Base-by-base conservation (phyloP, 2,329 filamentous ascomycete species). In the Alternaria triticina region DNA sequence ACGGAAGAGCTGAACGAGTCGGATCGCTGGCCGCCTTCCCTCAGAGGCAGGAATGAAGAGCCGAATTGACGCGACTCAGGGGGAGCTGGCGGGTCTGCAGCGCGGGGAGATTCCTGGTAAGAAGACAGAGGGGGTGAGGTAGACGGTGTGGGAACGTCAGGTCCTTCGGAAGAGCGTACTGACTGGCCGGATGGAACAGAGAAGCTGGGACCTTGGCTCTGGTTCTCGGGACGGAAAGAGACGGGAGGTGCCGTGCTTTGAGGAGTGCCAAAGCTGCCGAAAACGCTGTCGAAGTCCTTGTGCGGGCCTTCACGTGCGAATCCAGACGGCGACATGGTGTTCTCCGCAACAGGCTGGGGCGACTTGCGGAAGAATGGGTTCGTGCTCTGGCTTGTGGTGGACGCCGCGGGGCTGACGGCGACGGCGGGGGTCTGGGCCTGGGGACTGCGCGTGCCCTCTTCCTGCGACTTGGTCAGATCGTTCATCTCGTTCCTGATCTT, bases 321-420 rank as follows among this genome's bases (percentile, higher is more conserved):
- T 3, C 85, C 82, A 47, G 84, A 83, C 25, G 82, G 83, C 17
- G 85, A 83, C 72, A 84, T 82, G 45, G 84, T 82, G 40, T 82
- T 83, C 8, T 87, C 85, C 40, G 83, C 80, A 8, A 80, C 75
- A 25, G 80, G 82, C 11, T 82, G 83, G n/a, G 83, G 81, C 7
- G 84, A 82, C 61, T 85, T 86, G 74, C 93, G 90, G 84, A 97
- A 97, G 85, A 99, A 99, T 1, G 96, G 96, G 77, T 99, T 99
- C 74, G 94, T 97, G 71, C 87, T 92, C 68, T 83, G 84, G 77
- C 90, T 95, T 60, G 89, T 86, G 45, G 82, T 83, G 15, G 86
- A 87, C 22, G 82, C 77, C 47, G 86, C 82, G 65, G 94, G 93
- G 79, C 92, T 96, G 59, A 85, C 86, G 59, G 85, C 86, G 55